Conservation (phyloP, 140 eudicot genomes). For the Stevia rebaudiana region DNA sequence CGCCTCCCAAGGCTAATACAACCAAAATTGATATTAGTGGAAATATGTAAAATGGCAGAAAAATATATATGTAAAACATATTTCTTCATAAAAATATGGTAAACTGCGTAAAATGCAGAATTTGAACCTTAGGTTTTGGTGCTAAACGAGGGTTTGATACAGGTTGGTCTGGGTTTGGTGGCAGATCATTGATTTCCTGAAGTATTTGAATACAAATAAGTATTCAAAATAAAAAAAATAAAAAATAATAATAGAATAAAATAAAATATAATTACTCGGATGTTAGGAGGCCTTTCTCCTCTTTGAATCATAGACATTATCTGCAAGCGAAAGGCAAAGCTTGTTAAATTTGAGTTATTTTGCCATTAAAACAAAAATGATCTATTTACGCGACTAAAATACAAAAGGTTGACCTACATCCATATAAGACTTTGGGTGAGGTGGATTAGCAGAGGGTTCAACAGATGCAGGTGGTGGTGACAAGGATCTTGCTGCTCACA, state of each 20-base stretch:
- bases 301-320: constrained; percentile 89
- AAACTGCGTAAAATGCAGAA: not conserved
- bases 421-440: constrained; percentile 71
- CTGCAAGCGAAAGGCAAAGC: constrained; percentile 36
- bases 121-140: constrained; percentile 72
- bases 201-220: constrained; percentile 4
- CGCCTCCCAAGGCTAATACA: constrained; percentile 75
- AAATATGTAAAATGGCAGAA: not conserved
- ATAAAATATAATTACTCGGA: constrained; percentile 45
- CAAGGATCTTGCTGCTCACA: constrained; percentile 62
- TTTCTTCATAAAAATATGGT: not conserved
- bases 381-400: not conserved
- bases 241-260: not conserved
- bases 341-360: not conserved
- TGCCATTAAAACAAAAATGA: not conserved
- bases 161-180: constrained; percentile 97
- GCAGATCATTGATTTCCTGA: constrained; percentile 88
- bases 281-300: constrained; percentile 91
- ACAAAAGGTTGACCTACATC: constrained; percentile 66
- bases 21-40: not conserved
- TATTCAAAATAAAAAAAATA: not conserved
- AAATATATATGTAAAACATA: not conserved
- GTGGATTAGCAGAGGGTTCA: constrained; percentile 66
- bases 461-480: constrained; percentile 74
- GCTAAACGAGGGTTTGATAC: constrained; percentile 74